phyloP scores from a whole-genome alignment of 2,329 filamentous ascomycete species.

The Aureobasidium leucospermi region DNA sequence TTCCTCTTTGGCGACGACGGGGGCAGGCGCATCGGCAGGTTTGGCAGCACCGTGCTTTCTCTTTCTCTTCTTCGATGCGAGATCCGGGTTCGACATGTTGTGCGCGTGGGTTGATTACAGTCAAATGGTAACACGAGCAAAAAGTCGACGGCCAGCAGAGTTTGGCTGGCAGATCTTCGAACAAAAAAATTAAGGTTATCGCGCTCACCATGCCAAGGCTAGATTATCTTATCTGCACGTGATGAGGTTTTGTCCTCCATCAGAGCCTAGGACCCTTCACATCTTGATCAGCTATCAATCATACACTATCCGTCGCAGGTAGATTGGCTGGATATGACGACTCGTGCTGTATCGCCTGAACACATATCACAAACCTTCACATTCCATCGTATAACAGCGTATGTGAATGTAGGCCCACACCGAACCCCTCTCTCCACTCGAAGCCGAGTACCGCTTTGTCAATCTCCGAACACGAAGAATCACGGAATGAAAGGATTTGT shows the following conservation, averaged over 20 bases:
- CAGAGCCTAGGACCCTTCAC: background rate
- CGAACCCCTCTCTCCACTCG: background rate
- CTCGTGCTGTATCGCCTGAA: background rate
- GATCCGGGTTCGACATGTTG: constrained; percentile 32
- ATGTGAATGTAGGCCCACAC: background rate
- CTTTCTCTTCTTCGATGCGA: constrained; percentile 41
- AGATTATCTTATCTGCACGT: constrained; percentile 1
- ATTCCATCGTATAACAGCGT: background rate
- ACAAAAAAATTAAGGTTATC: constrained; percentile 14
- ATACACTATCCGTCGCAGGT: background rate
- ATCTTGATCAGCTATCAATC: background rate
- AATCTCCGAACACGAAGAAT: constrained; percentile 7
- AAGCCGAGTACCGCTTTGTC: background rate
- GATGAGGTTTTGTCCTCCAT: background rate
- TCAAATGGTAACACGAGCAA: background rate
- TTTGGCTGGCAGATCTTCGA: background rate
- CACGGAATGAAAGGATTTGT: background rate
- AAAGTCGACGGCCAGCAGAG: background rate
- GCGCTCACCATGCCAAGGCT: background rate
- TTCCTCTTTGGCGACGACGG: constrained; percentile 19
- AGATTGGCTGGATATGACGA: constrained; percentile 7
- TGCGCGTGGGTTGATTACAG: background rate
- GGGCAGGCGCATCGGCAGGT: constrained; percentile 24
- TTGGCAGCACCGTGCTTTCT: constrained; percentile 36
- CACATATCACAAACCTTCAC: background rate